phyloP scores from a whole-genome alignment of 768 basidiomycete species.

The Coprinopsis sp. region DNA sequence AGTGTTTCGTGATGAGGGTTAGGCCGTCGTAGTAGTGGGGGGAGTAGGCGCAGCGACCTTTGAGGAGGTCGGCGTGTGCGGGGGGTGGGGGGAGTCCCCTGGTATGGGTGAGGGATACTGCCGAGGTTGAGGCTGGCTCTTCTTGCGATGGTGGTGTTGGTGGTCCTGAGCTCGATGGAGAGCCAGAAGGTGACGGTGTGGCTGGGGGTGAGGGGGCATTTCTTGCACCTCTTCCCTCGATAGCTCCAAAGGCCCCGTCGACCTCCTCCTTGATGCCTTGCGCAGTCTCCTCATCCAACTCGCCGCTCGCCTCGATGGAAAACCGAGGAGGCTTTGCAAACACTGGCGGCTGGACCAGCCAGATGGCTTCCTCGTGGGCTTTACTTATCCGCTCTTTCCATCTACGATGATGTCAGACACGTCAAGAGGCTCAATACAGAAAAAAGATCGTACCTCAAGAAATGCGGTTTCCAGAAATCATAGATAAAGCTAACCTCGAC shows the following conservation, averaged over 20 bases:
- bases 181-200: too few species aligned
- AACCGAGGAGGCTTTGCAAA: conserved; percentile 70
- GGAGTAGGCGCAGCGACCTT: conserved; percentile 68
- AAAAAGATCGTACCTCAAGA: conserved; percentile 51
- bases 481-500: conserved; percentile 60
- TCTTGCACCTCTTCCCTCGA: too few species aligned
- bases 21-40: conserved; percentile 95
- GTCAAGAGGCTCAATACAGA: too few species aligned
- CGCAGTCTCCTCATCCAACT: conserved; percentile 43
- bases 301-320: conserved; percentile 6
- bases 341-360: conserved; percentile 91
- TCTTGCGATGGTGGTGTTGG: too few species aligned
- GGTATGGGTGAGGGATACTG: too few species aligned
- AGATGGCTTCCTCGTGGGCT: conserved; percentile 75
- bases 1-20: conserved; percentile 87
- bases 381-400: conserved; percentile 51
- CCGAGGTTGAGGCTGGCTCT: too few species aligned
- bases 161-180: too few species aligned
- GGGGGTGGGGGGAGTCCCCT: background rate
- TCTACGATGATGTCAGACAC: too few species aligned
- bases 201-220: too few species aligned
- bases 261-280: background rate
- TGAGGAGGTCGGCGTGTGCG: conserved; percentile 34
- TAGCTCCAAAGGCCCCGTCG: background rate
- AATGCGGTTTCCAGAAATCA: conserved; percentile 80